A percentile compares a stretch with the other conserved stretches of the same genome.
Conservation (phyloP, 768 basidiomycete species). For the Sporobolomyces phaffii region DNA sequence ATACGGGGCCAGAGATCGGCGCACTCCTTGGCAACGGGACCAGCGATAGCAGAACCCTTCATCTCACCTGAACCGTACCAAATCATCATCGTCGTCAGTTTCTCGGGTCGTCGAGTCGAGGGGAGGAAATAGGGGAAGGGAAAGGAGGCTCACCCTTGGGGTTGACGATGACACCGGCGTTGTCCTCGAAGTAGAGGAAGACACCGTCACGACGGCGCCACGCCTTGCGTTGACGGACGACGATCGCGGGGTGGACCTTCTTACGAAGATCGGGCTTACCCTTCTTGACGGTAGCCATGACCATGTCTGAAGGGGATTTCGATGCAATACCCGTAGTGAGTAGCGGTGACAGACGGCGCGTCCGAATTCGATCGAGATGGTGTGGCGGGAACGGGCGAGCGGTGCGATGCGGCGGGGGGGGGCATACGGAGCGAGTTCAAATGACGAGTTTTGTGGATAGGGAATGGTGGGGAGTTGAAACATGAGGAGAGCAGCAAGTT, state of each 20-base stretch:
- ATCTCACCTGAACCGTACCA: constrained; percentile 66
- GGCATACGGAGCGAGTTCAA: too few relatives aligned
- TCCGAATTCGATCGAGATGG: too few relatives aligned
- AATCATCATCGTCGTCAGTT: constrained; percentile 66
- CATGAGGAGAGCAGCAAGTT: too few relatives aligned
- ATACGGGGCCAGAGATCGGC: constrained; percentile 51
- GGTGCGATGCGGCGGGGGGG: too few relatives aligned
- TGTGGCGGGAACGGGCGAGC: too few relatives aligned
- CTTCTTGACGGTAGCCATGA: constrained; percentile 97
- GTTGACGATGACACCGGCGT: constrained; percentile 43
- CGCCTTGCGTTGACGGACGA: constrained; percentile 94
- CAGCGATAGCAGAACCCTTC: constrained; percentile 92
- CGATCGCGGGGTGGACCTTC: constrained; percentile 94
- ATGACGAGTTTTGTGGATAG: too few relatives aligned
- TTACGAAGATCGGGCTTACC: constrained; percentile 99
- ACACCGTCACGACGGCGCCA: constrained; percentile 98
- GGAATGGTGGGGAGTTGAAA: too few relatives aligned
- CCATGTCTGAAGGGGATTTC: constrained; percentile 70
- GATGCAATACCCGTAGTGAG: not conserved
- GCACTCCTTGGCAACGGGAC: constrained; percentile 99
- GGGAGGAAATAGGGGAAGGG: not conserved
- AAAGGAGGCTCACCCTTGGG: constrained; percentile 15
- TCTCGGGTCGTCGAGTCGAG: not conserved
- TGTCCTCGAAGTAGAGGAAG: constrained; percentile 69
- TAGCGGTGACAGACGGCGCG: too few relatives aligned